Evolutionary conservation across 202 grass and related monocot species (phyloP).

Genomic region (Schoenoplectus tabernaemontani): DNA sequence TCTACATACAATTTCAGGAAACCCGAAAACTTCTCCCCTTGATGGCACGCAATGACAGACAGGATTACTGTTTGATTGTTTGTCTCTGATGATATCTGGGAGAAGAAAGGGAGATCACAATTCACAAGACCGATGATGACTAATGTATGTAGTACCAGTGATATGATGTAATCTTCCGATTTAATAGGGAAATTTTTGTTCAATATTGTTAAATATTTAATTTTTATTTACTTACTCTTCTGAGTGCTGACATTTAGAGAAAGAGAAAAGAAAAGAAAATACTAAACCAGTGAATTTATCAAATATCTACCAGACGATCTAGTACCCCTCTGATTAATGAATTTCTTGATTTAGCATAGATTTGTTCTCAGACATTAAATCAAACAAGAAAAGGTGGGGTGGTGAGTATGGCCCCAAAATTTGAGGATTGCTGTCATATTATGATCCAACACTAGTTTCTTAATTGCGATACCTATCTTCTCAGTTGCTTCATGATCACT

Average conservation of each 20-base stretch:
- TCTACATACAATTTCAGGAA: too few species aligned
- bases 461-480: background rate
- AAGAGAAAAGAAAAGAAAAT: background rate
- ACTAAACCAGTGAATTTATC: background rate
- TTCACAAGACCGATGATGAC: background rate
- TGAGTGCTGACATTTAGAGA: background rate
- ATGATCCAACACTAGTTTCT: background rate
- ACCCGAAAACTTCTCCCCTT: too few species aligned
- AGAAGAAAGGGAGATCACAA: too few species aligned
- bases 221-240: background rate
- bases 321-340: background rate
- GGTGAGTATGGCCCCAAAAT: background rate
- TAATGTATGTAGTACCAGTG: background rate
- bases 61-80: too few species aligned
- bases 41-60: too few species aligned
- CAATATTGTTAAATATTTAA: background rate
- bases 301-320: background rate
- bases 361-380: background rate
- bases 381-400: background rate
- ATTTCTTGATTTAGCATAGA: background rate
- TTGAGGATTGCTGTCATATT: background rate
- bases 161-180: background rate
- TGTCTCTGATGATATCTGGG: too few species aligned
- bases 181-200: background rate
- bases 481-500: background rate